Conservation (phyloP, 768 basidiomycete genomes). For the Mycena maculata region DNA sequence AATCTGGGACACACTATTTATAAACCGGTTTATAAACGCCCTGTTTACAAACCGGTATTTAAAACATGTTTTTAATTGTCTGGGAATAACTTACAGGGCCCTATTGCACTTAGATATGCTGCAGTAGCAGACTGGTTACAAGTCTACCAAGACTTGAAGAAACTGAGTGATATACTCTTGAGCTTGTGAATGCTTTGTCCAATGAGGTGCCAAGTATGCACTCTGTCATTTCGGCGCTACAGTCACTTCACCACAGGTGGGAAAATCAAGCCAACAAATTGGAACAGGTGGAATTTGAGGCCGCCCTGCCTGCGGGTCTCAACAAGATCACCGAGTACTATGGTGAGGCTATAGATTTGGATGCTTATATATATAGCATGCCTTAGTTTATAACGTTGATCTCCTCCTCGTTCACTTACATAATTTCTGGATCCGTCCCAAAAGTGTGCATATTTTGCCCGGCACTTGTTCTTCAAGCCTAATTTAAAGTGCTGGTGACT, state of each 20-base stretch:
- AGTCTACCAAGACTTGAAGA: not conserved
- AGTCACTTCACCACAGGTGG: conserved; percentile 46
- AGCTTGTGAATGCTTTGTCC: conserved; percentile 46
- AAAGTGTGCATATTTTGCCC: not conserved
- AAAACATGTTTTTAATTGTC: too few species aligned
- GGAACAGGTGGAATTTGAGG: conserved; percentile 36
- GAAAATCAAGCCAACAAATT: conserved; percentile 7
- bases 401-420: not conserved
- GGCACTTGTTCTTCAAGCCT: not conserved
- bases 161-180: not conserved
- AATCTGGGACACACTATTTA: too few species aligned
- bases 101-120: too few species aligned
- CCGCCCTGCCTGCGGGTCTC: conserved; percentile 40
- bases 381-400: conserved; percentile 24
- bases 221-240: conserved; percentile 45
- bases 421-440: conserved; percentile 7
- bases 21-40: too few species aligned
- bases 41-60: too few species aligned
- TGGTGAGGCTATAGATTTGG: conserved; percentile 38
- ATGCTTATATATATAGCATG: conserved; percentile 47
- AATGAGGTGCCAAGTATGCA: conserved; percentile 42
- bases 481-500: not conserved
- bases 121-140: too few species aligned
- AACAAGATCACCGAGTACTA: conserved; percentile 47
- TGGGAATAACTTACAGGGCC: too few species aligned